Evolutionary conservation across 139 green algal species (phyloP), one percentile per base, ranked within the genome.

Genomic region (Auxenochlorella pyrenoidosa): DNA sequence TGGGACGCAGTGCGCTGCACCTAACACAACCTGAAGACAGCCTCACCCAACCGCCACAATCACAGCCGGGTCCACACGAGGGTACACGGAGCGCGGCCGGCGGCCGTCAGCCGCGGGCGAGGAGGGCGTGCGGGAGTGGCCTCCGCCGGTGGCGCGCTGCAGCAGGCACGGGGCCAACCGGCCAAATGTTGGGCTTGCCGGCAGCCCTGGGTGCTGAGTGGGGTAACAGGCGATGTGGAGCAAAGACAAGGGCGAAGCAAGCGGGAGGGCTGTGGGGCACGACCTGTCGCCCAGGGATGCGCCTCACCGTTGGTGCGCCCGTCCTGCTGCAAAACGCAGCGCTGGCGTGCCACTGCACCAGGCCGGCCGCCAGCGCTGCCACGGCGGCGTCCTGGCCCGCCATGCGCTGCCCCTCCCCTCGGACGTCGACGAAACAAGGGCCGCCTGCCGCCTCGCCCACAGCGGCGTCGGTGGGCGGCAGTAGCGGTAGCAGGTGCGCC

Each of bases 51-150:
- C 92, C 2, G 95, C 85, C 76, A 93, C 94, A 72, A 98, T 97
- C 47, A 96, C 92, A 3, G 95, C 95, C 2, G 96, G 96, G 89
- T 97, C 95, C 2, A 97, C 88, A 28, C 94, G 88, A 2, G 95
- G 94, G 82, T 94, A 96, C 34, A 92, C 36, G 1, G 80, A 41
- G 63, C 44, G 63, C 4, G 38, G 66, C 26, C 83, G 80, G n/a
- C 83, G n/a, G 73, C 63, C 19, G 51, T 18, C 30, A 0, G 44
- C 15, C 30, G 66, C 34, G 51, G 82, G 16, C 21, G 70, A 54
- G 16, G 24, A 32, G 13, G 54, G 38, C 40, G 84, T 82, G 32
- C 58, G 81, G 60, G 47, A 79, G 78, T 63, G 41, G 51, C 71
- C 72, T 70, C 65, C 80, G 40, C 34, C 26, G 34, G 44, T 75